Base-by-base conservation (phyloP, 1,284 basidiomycete species). In the Ustilago nuda region DNA sequence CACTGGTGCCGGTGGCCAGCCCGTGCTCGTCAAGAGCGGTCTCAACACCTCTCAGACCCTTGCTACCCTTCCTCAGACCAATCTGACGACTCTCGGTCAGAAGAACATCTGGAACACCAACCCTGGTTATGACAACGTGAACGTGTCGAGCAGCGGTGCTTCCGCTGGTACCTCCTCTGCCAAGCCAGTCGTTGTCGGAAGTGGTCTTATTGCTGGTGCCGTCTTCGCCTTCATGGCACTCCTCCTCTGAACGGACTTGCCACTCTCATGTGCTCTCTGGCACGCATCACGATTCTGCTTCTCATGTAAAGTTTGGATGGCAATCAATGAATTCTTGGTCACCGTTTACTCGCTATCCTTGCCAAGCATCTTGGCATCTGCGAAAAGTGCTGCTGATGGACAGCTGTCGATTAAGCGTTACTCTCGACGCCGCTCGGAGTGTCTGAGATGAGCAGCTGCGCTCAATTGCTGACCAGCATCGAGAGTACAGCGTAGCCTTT, bases 51-150 rank as follows among this genome's bases (percentile, higher is more conserved):
- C 79, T 19, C 77, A 78, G 59, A 77, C 78, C 19, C 61, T 76
- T 13, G 61, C 74, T 11, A 58, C 59, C 7, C 56, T 64, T 30
- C 23, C 58, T 7, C 59, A 58, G 27, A 60, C 72, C 56, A 82
- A 84, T 67, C 51, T 82, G 39, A 84, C 81, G 37, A 80, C 73
- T 8, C 35, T 74, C 36, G 72, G 70, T 41, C 43, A 64, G 43
- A 66, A 61, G 89, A 88, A 48, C 62, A n/a, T 50, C 43, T 77
- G 69, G 67, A 56, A 53, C 56, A 63, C 71, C 35, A 63, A 77
- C 65, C 75, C 75, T 12, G 71, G 63, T 55, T 77, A 23, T 57
- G 66, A 77, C 66, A 77, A 77, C 51, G 62, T 59, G 53, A 66
- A 69, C 52, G 66, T 70, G 43, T 70, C 71, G 19, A 66, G 56